phyloP scores from a whole-genome alignment of 345 rosid genomes.

The Bretschneidera sinensis region DNA sequence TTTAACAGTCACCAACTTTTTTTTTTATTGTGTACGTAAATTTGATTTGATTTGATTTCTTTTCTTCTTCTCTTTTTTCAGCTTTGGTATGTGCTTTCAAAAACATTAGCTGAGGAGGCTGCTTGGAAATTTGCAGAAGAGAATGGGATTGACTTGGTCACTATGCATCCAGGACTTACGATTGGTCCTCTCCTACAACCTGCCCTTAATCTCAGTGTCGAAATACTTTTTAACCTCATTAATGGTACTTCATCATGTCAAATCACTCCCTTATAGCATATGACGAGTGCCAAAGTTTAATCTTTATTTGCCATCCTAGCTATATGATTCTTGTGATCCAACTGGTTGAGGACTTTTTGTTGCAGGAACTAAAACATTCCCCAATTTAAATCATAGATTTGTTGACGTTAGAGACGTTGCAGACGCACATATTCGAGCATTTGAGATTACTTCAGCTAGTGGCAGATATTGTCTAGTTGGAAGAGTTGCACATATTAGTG shows the following conservation, averaged over 20 bases:
- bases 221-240: conserved; percentile 16
- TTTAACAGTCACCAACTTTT: too few species aligned
- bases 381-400: conserved; percentile 15
- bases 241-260: conserved; percentile 38
- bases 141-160: conserved; percentile 37
- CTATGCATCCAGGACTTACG: conserved; percentile 34
- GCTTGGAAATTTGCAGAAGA: conserved; percentile 41
- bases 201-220: conserved; percentile 19
- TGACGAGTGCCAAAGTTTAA: too few species aligned
- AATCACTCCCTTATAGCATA: too few species aligned
- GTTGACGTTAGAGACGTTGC: conserved; percentile 54
- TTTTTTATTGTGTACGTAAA: not conserved
- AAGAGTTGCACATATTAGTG: conserved; percentile 1
- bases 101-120: conserved; percentile 43
- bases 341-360: not conserved
- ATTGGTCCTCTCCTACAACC: conserved; percentile 44
- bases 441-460: conserved; percentile 36
- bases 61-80: conserved; percentile 8
- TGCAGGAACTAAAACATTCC: conserved; percentile 3
- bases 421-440: conserved; percentile 42
- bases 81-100: conserved; percentile 28
- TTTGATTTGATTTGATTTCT: conserved; percentile 25
- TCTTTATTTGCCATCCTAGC: too few species aligned
- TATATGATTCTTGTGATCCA: not conserved
- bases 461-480: conserved; percentile 39